Evolutionary conservation across 192 early-diverging fungal species (phyloP).

Genomic region (Coemansia furcata): DNA sequence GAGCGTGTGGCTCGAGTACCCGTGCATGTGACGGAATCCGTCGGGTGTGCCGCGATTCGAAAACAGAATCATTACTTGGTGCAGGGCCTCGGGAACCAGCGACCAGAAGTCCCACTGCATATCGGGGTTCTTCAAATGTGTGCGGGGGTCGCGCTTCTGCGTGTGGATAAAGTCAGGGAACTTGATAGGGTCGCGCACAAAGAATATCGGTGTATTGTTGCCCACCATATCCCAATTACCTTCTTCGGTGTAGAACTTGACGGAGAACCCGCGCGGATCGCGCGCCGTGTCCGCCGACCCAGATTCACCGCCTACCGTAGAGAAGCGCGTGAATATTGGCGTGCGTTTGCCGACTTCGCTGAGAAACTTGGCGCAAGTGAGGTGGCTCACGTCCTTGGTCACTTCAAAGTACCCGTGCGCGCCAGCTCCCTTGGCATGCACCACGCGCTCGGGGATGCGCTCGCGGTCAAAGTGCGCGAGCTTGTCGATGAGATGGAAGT

Average conservation of each 20-base stretch:
- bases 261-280: slow-evolving; percentile 78
- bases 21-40: slow-evolving; percentile 79
- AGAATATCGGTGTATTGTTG: slow-evolving; percentile 84
- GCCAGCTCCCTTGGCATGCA: slow-evolving; percentile 82
- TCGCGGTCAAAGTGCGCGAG: slow-evolving; percentile 82
- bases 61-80: slow-evolving; percentile 78
- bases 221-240: slow-evolving; percentile 86
- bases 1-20: slow-evolving; percentile 75
- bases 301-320: slow-evolving; percentile 73
- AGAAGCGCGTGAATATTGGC: slow-evolving; percentile 80
- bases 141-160: slow-evolving; percentile 81
- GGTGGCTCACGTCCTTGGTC: slow-evolving; percentile 64
- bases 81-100: slow-evolving; percentile 70
- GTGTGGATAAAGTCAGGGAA: slow-evolving; percentile 85
- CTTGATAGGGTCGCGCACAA: slow-evolving; percentile 75
- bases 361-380: slow-evolving; percentile 75
- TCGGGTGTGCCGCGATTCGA: slow-evolving; percentile 84
- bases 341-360: slow-evolving; percentile 70
- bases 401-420: slow-evolving; percentile 84
- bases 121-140: slow-evolving; percentile 66
- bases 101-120: slow-evolving; percentile 82
- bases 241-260: slow-evolving; percentile 88
- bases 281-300: slow-evolving; percentile 74
- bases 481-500: slow-evolving; percentile 76
- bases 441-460: slow-evolving; percentile 83